Conservation (phyloP, 805 yeast species). For the Starmerella sp. region DNA sequence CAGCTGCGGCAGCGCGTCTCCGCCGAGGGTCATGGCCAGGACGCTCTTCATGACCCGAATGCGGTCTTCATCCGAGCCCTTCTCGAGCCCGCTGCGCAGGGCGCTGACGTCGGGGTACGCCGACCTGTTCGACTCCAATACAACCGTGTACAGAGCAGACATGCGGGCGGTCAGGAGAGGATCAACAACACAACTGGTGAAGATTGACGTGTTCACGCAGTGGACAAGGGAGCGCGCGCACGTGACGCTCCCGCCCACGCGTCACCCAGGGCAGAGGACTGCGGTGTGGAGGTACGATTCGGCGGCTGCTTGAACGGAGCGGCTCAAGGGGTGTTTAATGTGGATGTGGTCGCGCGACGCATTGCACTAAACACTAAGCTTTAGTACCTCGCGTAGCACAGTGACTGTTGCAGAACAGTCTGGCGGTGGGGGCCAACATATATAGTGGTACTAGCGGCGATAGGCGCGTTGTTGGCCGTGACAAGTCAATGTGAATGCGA, state of each 20-base stretch:
- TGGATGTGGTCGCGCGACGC: no score
- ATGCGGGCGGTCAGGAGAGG: constrained; percentile 1
- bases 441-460: no score
- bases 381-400: no score
- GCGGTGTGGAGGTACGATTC: no score
- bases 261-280: no score
- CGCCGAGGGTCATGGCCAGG: constrained; percentile 76
- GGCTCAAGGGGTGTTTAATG: no score
- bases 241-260: not conserved
- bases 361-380: no score
- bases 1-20: constrained; percentile 83
- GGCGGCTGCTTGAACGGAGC: no score
- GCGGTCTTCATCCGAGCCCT: constrained; percentile 79
- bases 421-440: no score
- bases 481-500: no score
- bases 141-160: constrained; percentile 20
- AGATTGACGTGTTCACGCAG: constrained; percentile 4
- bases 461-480: no score
- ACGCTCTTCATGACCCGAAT: constrained; percentile 83
- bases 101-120: constrained; percentile 40
- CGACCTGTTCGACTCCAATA: constrained; percentile 10
- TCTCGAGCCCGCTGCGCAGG: constrained; percentile 68
- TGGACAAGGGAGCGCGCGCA: not conserved
- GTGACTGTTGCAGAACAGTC: no score
- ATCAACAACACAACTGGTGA: not conserved